A percentile compares a stretch with the other conserved stretches of the same genome.
Evolutionary conservation across 331 rosid species (phyloP).

Genomic region (Prunus yedoensis): DNA sequence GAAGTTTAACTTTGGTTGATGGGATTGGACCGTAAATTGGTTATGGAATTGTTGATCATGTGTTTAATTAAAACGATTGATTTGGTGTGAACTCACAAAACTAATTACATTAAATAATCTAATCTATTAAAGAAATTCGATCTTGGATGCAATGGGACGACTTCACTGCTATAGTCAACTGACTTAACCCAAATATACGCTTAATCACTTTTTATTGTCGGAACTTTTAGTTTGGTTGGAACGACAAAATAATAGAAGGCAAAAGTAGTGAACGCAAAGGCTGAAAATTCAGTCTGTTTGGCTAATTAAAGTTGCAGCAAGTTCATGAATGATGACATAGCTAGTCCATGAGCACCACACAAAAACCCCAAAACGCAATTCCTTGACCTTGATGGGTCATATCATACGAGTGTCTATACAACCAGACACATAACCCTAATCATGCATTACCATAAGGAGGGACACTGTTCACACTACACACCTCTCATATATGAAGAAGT

Average conservation of each 20-base stretch:
- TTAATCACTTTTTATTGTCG: no score
- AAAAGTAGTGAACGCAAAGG: neutral
- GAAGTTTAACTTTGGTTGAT: neutral
- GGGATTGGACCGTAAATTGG: neutral
- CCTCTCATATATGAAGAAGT: neutral
- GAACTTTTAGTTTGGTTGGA: neutral
- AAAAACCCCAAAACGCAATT: no score
- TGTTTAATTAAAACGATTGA: neutral
- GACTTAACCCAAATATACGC: fast-evolving
- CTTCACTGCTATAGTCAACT: fast-evolving
- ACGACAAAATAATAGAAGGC: neutral
- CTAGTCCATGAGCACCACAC: neutral
- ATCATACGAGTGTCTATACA: neutral
- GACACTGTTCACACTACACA: neutral
- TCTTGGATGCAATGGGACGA: no score
- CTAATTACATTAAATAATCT: no score
- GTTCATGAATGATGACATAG: neutral
- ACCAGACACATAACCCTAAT: slow-evolving; percentile 1
- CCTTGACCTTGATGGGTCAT: neutral
- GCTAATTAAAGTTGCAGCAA: slow-evolving; percentile 3
- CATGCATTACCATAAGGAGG: neutral
- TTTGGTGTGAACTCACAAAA: no score
- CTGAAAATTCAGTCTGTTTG: neutral
- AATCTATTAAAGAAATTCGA: no score
- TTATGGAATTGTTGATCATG: neutral